These are phyloP conservation scores for Eucalyptus curtisii DNA, from an alignment of 345 rosid genomes.

Conservation along the genomic window DNA sequence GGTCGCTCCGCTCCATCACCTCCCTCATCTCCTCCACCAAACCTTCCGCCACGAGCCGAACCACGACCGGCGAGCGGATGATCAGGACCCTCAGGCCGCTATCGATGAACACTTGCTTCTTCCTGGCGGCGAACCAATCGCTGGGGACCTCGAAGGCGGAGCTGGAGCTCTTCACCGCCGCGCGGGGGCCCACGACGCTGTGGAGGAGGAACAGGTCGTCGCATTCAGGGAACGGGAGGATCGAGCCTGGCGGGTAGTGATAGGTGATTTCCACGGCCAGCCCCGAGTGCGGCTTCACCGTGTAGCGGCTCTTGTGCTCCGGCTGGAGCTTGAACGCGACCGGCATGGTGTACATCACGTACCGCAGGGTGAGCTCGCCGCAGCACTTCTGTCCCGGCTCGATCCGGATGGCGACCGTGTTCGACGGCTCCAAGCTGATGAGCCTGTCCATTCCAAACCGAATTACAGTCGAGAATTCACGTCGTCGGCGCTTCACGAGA, in stretches of 20 bases:
- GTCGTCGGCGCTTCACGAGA: not conserved
- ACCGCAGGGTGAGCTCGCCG: constrained; percentile 46
- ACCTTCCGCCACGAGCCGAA: constrained; percentile 33
- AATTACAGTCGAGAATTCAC: not conserved
- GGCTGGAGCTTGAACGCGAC: constrained; percentile 48
- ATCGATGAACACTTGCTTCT: constrained; percentile 53
- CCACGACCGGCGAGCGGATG: constrained; percentile 35
- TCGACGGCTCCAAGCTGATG: constrained; percentile 49
- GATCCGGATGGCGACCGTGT: constrained; percentile 22
- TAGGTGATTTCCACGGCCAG: constrained; percentile 28
- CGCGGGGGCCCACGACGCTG: constrained; percentile 58
- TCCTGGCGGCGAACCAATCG: constrained; percentile 53
- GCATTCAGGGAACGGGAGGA: constrained; percentile 1
- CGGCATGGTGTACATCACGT: constrained; percentile 71
- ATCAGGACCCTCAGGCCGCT: constrained; percentile 49
- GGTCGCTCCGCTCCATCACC: constrained; percentile 39
- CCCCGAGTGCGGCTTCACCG: constrained; percentile 52
- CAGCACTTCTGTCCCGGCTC: constrained; percentile 34
- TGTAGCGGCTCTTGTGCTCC: too few species aligned
- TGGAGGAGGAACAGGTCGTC: constrained; percentile 44
- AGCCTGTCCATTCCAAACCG: constrained; percentile 36
- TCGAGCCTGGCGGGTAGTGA: constrained; percentile 13
- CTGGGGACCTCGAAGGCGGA: constrained; percentile 30
- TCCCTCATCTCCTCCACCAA: constrained; percentile 50
- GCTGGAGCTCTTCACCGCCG: constrained; percentile 19